Percentiles rank a stretch among this genome's conserved stretches.
Evolutionary conservation across 2,329 filamentous ascomycete genomes (phyloP).

Genomic region (Venturia asperata): DNA sequence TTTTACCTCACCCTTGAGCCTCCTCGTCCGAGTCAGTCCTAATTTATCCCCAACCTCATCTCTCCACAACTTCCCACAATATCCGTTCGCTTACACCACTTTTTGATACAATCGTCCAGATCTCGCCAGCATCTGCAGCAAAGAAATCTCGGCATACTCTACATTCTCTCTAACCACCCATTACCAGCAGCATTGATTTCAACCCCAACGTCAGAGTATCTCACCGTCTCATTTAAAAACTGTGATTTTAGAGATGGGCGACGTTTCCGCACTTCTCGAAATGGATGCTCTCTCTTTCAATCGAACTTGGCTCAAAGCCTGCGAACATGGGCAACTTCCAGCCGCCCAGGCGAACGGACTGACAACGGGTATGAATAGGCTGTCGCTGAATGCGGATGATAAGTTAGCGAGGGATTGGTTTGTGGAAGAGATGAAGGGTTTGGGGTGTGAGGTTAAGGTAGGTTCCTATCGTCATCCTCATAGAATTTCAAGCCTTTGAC

Average conservation of each 20-base stretch:
- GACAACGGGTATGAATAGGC: constrained; percentile 64
- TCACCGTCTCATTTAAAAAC: not conserved
- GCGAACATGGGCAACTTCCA: constrained; percentile 3
- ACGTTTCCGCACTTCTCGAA: not conserved
- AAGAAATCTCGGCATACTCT: not conserved
- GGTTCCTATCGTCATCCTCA: not conserved
- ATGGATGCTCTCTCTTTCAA: not conserved
- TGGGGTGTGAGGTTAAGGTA: constrained; percentile 48
- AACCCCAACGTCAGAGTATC: too few species aligned
- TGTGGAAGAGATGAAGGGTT: constrained; percentile 51
- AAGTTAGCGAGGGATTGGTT: constrained; percentile 71
- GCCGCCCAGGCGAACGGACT: not conserved
- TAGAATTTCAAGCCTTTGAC: not conserved
- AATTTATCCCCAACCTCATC: not conserved
- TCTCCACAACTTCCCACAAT: not conserved
- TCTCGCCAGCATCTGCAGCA: not conserved
- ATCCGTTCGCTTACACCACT: not conserved
- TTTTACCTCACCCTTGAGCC: not conserved
- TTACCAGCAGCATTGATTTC: not conserved
- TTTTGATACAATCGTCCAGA: not conserved
- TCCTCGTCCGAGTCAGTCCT: not conserved
- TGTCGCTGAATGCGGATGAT: constrained; percentile 64
- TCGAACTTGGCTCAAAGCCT: constrained; percentile 5
- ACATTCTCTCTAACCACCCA: not conserved
- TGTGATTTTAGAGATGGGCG: not conserved